These are phyloP conservation scores for Mytilinidion resinicola DNA, from an alignment of 495 filamentous ascomycete species.

Conservation along the genomic window DNA sequence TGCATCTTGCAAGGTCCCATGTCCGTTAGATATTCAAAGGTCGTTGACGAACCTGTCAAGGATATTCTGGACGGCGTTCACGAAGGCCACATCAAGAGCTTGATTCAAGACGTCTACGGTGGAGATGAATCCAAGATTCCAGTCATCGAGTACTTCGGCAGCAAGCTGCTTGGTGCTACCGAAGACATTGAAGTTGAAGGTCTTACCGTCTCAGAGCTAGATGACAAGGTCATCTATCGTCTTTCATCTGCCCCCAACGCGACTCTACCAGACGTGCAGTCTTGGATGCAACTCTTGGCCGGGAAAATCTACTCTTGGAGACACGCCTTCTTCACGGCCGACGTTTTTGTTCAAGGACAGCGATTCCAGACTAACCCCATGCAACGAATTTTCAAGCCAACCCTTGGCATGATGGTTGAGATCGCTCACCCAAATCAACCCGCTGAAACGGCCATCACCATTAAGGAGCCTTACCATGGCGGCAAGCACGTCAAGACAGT, in stretches of 20 bases:
- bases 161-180: slow-evolving; percentile 51
- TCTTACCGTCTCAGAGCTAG: slow-evolving; percentile 67
- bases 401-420: slow-evolving; percentile 80
- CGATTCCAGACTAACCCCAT: slow-evolving; percentile 96
- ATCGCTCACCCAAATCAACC: slow-evolving; percentile 72
- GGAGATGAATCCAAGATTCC: slow-evolving; percentile 70
- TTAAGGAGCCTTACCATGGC: slow-evolving; percentile 60
- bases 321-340: slow-evolving; percentile 93
- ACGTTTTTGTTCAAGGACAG: slow-evolving; percentile 89
- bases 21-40: slow-evolving; percentile 81
- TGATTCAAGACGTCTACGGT: slow-evolving; percentile 74
- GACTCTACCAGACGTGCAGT: slow-evolving; percentile 66
- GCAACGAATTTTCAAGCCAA: slow-evolving; percentile 80
- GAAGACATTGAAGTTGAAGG: slow-evolving; percentile 67
- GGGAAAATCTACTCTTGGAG: slow-evolving; percentile 81
- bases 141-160: slow-evolving; percentile 89
- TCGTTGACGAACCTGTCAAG: slow-evolving; percentile 85
- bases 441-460: slow-evolving; percentile 68
- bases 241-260: slow-evolving; percentile 65
- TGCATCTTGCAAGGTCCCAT: slow-evolving; percentile 96
- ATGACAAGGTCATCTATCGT: slow-evolving; percentile 70
- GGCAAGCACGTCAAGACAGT: slow-evolving; percentile 75
- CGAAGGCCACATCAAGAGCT: slow-evolving; percentile 68
- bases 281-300: slow-evolving; percentile 86
- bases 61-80: slow-evolving; percentile 90